Percentiles rank a stretch among this genome's conserved stretches.
phyloP scores from a whole-genome alignment of 1,284 basidiomycete species.

The Anthracocystis setariae region DNA sequence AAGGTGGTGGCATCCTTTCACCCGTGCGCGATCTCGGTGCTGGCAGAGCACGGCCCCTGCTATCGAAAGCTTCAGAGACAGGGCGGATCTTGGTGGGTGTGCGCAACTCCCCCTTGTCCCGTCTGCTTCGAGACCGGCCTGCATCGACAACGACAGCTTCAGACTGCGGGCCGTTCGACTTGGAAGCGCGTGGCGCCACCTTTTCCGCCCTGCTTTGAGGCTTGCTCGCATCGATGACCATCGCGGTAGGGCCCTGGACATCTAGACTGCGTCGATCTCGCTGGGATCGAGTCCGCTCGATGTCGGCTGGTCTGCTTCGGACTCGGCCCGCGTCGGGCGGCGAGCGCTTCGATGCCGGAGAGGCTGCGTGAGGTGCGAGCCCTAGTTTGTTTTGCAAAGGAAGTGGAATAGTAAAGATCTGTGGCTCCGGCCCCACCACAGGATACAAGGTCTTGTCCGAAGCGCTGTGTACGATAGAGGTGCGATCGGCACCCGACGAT shows the following conservation, averaged over 20 bases:
- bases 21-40: no score
- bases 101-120: not conserved
- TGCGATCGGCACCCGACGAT: slow-evolving; percentile 23
- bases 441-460: not conserved
- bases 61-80: no score
- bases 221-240: slow-evolving; percentile 1
- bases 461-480: slow-evolving; percentile 17
- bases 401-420: slow-evolving; percentile 1
- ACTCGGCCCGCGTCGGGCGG: slow-evolving; percentile 8
- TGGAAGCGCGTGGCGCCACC: slow-evolving; percentile 6
- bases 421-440: not conserved
- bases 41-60: no score
- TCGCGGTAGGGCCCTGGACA: not conserved
- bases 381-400: slow-evolving; percentile 7
- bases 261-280: slow-evolving; percentile 2
- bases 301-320: not conserved
- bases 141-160: not conserved
- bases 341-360: not conserved
- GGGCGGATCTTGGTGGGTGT: no score
- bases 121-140: not conserved
- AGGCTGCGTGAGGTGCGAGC: not conserved
- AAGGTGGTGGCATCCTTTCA: no score
- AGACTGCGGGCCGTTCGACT: not conserved
- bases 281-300: slow-evolving; percentile 14
- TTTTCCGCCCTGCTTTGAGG: slow-evolving; percentile 11